These are phyloP conservation scores for Cerioporus squamosus DNA, from an alignment of 1,284 basidiomycete species.

Conservation along the genomic window DNA sequence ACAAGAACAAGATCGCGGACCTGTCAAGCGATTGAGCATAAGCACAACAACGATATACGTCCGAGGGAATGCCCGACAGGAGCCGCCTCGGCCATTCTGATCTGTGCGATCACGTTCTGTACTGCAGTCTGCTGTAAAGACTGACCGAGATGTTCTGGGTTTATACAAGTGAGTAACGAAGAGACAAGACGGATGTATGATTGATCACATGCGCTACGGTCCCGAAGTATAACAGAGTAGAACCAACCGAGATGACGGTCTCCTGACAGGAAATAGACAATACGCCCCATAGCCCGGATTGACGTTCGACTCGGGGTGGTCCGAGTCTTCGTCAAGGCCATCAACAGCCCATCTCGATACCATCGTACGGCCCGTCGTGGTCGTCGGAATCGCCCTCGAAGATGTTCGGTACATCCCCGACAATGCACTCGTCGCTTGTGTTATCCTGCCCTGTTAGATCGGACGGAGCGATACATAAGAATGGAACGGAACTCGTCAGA, in stretches of 20 bases:
- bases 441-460: conserved; percentile 54
- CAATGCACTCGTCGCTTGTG: conserved; percentile 49
- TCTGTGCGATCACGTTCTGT: conserved; percentile 31
- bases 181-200: no score
- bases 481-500: neutral
- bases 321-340: neutral
- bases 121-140: conserved; percentile 45
- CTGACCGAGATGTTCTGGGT: conserved; percentile 35
- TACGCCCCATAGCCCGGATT: no score
- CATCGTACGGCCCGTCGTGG: conserved; percentile 64
- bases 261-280: no score
- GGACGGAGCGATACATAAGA: neutral
- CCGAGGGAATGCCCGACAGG: conserved; percentile 46
- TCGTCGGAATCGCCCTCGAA: conserved; percentile 45
- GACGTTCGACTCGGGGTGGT: no score
- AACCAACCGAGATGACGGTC: no score
- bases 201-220: no score
- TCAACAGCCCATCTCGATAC: conserved; percentile 56
- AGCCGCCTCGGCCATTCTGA: conserved; percentile 35
- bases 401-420: conserved; percentile 56
- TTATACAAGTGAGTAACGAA: no score
- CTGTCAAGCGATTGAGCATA: conserved; percentile 15
- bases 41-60: conserved; percentile 5
- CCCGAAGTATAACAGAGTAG: no score
- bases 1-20: conserved; percentile 52